Base-by-base conservation (phyloP, 1,139 yeast species). In the Blastobotrys aristatus region DNA sequence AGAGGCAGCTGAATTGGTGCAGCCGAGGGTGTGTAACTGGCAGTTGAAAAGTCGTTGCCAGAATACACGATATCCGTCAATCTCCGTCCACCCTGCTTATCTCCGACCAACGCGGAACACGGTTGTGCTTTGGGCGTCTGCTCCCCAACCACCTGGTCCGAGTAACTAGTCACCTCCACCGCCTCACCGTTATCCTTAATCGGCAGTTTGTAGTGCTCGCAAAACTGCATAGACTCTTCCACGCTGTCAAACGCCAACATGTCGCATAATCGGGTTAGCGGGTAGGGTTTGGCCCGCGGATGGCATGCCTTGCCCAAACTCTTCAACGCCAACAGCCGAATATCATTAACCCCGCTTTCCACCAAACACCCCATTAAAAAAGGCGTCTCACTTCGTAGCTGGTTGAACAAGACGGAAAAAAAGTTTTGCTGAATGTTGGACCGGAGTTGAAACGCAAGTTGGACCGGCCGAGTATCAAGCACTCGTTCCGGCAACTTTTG, bases 331-430 rank as follows among this genome's bases (percentile, higher is more conserved):
- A 82, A 80, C 58, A 85, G 80, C 40, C 98, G 69, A 5, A 90
- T 73, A 51, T 84, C 92, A 58, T 85, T 85, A 60, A 88, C 80
- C 56, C 85, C 90, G 4, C 84, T 80, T 61, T 92, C 97, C 27
- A 88, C 65, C 37, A 92, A 68, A 53, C 95, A 89, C 0, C 88
- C 74, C 64, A 87, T 66, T 33, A 90, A 68, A 49, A 82, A 77
- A 1, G 96, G 94, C 0, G 88, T 79, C 1, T 69, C 65, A 18
- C n/a, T 3, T 7, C 71, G 66, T 34, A 74, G 72, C 17, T 77
- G 74, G 46, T 75, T 67, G 65, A 94, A 92, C 60, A 89, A 85
- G 47, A 77, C 75, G 2, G 74, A 72, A 61, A 79, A 88, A 18
- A 82, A 62, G 50, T 84, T 84, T 57, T 84, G 86, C 14, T 85